phyloP scores from a whole-genome alignment of 163 green algal genomes.

The Volvox carteri region DNA sequence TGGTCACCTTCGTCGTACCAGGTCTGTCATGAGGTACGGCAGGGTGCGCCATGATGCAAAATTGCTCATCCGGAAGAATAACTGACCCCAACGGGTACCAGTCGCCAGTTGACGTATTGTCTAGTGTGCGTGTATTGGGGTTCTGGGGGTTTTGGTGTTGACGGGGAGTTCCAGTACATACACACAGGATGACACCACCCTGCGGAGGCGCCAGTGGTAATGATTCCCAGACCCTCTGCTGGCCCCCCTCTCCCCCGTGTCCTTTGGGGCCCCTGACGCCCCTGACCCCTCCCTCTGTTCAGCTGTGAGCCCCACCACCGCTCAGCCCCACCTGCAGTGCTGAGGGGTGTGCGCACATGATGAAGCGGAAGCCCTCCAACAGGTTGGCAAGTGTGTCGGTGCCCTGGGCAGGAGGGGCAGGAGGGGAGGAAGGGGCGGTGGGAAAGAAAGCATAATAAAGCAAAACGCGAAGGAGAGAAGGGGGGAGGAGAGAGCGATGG shows the following conservation, averaged over 20 bases:
- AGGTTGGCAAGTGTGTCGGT: conserved; percentile 66
- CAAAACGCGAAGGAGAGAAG: too few relatives aligned
- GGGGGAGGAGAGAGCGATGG: background rate
- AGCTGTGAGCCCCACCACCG: background rate
- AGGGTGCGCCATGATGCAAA: too few relatives aligned
- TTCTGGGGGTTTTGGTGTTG: too few relatives aligned
- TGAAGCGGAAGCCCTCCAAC: conserved; percentile 69
- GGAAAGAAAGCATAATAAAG: background rate
- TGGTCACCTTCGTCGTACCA: conserved; percentile 58
- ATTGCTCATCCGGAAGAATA: too few relatives aligned
- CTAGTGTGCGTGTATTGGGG: too few relatives aligned
- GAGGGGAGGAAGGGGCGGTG: background rate
- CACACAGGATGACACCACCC: too few relatives aligned
- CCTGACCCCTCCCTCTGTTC: background rate
- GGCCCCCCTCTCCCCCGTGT: background rate
- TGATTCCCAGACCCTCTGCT: background rate
- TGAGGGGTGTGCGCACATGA: conserved; percentile 55
- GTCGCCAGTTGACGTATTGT: too few relatives aligned
- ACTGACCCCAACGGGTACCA: too few relatives aligned
- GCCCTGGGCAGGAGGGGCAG: conserved; percentile 30
- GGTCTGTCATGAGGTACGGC: conserved; percentile 1
- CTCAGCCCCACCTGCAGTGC: conserved; percentile 60
- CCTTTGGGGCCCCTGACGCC: background rate
- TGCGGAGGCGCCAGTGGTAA: too few relatives aligned
- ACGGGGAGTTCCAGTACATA: too few relatives aligned